These are phyloP conservation scores for Dendrocalamus latiflorus DNA, from an alignment of 202 grass and related monocot species.

Conservation along the genomic window DNA sequence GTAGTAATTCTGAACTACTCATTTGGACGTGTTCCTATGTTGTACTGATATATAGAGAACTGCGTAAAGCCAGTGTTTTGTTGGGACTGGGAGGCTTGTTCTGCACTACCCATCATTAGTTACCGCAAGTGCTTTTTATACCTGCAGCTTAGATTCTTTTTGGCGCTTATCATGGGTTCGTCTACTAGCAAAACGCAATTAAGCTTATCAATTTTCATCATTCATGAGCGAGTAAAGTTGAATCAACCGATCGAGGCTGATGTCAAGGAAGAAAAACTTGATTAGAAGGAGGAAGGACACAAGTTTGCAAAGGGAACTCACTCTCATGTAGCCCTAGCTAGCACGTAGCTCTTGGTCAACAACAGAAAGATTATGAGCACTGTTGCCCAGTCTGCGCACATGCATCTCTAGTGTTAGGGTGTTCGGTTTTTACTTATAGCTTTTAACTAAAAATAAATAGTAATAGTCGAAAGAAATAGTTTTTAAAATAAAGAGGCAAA, in stretches of 20 bases:
- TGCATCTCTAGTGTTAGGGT: neutral
- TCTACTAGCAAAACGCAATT: neutral
- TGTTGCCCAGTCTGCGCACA: neutral
- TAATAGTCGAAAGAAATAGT: no score
- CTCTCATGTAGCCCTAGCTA: neutral
- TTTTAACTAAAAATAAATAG: no score
- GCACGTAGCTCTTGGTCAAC: neutral
- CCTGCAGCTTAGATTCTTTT: neutral
- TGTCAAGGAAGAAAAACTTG: neutral
- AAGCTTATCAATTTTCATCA: neutral
- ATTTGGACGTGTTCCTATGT: no score
- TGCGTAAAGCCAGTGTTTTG: no score
- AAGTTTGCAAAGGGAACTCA: neutral
- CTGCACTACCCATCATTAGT: neutral
- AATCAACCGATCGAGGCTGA: neutral
- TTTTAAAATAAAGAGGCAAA: no score
- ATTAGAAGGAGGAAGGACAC: neutral
- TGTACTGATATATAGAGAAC: no score
- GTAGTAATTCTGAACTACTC: neutral
- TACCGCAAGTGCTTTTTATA: neutral
- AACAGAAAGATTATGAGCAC: neutral
- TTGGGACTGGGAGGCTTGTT: neutral
- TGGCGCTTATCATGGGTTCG: neutral
- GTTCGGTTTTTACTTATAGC: no score
- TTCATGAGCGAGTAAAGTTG: neutral